Conservation (phyloP, 2,329 filamentous ascomycete species). For the Diatrype stigma region DNA sequence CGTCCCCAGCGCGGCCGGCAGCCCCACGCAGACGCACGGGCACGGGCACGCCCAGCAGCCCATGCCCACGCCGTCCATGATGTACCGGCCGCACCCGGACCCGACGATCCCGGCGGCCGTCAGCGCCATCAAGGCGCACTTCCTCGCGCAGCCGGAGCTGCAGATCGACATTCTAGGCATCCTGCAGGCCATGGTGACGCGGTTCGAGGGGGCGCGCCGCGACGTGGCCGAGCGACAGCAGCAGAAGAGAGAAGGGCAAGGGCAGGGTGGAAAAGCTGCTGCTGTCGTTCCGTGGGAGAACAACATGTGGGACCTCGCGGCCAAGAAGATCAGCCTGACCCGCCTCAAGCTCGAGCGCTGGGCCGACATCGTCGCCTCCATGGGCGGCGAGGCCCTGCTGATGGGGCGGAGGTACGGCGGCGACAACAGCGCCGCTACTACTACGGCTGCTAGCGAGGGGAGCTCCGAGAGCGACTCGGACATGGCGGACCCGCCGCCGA, state of each 20-base stretch:
- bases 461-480: slow-evolving; percentile 2
- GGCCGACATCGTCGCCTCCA: slow-evolving; percentile 38
- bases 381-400: slow-evolving; percentile 26
- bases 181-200: slow-evolving; percentile 35
- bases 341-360: slow-evolving; percentile 43
- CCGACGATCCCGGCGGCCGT: slow-evolving; percentile 37
- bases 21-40: not conserved
- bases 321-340: slow-evolving; percentile 43
- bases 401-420: not conserved
- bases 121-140: slow-evolving; percentile 35
- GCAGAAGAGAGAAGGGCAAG: too few relatives aligned
- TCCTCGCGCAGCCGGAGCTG: slow-evolving; percentile 41
- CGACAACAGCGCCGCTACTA: too few relatives aligned
- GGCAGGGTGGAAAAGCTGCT: too few relatives aligned
- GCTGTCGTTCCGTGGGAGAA: slow-evolving; percentile 37
- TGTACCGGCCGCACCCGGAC: slow-evolving; percentile 28
- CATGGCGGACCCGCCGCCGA: not conserved
- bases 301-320: slow-evolving; percentile 45
- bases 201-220: slow-evolving; percentile 38
- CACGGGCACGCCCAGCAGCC: slow-evolving; percentile 1
- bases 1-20: slow-evolving; percentile 1
- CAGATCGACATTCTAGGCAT: slow-evolving; percentile 41
- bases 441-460: not conserved
- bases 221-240: slow-evolving; percentile 19
- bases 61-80: not conserved